These are phyloP conservation scores for Tuber aestivum DNA, from an alignment of 495 filamentous ascomycete genomes.

Conservation along the genomic window DNA sequence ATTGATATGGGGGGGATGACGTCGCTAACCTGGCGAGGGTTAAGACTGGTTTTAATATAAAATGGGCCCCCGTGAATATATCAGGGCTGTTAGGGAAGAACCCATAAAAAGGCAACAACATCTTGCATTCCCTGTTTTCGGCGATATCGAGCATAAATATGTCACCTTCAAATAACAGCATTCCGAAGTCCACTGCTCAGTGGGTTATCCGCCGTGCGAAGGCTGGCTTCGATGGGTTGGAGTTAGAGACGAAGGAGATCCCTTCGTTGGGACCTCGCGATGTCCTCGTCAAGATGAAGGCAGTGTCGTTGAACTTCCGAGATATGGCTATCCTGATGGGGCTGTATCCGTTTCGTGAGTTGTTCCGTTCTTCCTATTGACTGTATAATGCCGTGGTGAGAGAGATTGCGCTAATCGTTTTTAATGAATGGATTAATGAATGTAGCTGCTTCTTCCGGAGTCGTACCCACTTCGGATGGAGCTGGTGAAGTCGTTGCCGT, in stretches of 20 bases:
- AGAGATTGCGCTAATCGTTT: background rate
- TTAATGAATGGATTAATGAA: background rate
- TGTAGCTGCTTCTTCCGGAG: slow-evolving; percentile 7
- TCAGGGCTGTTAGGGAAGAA: background rate
- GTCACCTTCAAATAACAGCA: background rate
- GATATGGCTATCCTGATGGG: slow-evolving; percentile 22
- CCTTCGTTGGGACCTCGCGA: slow-evolving; percentile 20
- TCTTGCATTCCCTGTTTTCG: background rate
- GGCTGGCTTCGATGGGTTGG: slow-evolving; percentile 4
- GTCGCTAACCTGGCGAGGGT: background rate
- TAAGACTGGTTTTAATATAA: background rate
- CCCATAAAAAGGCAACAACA: background rate
- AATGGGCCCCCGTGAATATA: background rate
- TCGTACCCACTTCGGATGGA: slow-evolving; percentile 12
- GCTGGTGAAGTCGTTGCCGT: slow-evolving; percentile 62
- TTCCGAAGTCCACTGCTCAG: background rate
- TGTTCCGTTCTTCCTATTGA: background rate
- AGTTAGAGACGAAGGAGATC: slow-evolving; percentile 16
- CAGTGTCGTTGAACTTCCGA: slow-evolving; percentile 19
- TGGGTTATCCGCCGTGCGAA: slow-evolving; percentile 11
- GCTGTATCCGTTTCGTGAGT: slow-evolving; percentile 25
- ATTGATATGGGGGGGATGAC: background rate
- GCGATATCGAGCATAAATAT: background rate
- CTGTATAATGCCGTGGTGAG: background rate
- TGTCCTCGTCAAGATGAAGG: slow-evolving; percentile 31